Evolutionary conservation across 139 green algal species (phyloP), one percentile per base, ranked within the genome.

Genomic region (Raphidocelis subcapitata): DNA sequence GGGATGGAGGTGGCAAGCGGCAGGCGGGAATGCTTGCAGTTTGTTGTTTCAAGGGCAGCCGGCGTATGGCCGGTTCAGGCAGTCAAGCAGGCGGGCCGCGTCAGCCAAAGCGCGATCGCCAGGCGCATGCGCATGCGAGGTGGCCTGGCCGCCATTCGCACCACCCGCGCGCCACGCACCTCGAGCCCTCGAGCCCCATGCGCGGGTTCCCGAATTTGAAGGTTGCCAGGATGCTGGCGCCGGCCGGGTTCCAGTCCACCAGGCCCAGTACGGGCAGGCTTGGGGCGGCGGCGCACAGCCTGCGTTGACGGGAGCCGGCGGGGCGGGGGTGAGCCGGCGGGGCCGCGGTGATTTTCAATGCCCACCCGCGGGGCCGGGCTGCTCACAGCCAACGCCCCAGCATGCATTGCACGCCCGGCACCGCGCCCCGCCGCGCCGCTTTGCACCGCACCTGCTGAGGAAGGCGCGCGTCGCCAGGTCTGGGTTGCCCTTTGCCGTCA

Each of bases 241-340:
- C 90, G 8, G 72, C 66, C 18, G 93, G 93, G 79, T 98, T 98
- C 88, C 86, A 98, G 71, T 98, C 93, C 49, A 98, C 93, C 56
- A 98, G 67, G 0, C 79, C 89, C 62, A 93, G 59, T 5, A 87
- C 70, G 16, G 72, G 67, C 31, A 89, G n/a, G 16, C 56, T 23
- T 16, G 77, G 72, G n/a, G 52, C 63, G 20, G 47, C 16, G 23
- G 41, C 21, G 66, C 66, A 59, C 16, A 83, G 46, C 3, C 41
- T 31, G n/a, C 47, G 37, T 46, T 77, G 15, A 67, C 73, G 62
- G 5, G 37, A 65, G 33, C 62, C 64, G 76, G 14, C 51, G n/a
- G 70, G 36, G 63, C 24, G 32, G 24, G 60, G 24, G 4, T 66
- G 60, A 26, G 24, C 10, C 5, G 35, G 60, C 35, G 32, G 16